Conservation (phyloP, 2,329 filamentous ascomycete genomes). For the Thelonectria blattea region DNA sequence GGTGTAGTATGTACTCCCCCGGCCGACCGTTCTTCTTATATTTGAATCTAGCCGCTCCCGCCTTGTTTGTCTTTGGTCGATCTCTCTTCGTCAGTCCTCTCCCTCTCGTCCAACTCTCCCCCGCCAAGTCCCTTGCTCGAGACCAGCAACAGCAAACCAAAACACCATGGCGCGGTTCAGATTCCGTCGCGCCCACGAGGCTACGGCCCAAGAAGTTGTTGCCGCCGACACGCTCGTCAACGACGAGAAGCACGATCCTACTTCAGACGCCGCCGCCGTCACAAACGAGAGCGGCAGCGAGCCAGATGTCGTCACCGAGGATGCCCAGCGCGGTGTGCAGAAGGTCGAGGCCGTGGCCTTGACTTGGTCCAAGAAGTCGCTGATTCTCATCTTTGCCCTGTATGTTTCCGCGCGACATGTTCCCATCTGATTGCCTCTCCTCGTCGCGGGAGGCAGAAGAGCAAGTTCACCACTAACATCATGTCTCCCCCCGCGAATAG, state of each 20-base stretch:
- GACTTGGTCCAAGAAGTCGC: constrained; percentile 48
- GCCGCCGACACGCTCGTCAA: neutral
- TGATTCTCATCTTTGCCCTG: constrained; percentile 44
- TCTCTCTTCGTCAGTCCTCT: neutral
- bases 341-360: constrained; percentile 49
- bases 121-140: too few species aligned
- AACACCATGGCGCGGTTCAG: neutral
- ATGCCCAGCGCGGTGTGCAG: constrained; percentile 47
- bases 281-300: constrained; percentile 15
- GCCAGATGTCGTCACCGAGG: constrained; percentile 27
- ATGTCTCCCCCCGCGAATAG: constrained; percentile 23
- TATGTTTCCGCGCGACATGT: too few species aligned
- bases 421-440: too few species aligned
- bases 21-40: neutral
- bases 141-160: neutral
- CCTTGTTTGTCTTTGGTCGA: neutral
- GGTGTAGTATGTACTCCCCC: neutral
- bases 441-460: neutral
- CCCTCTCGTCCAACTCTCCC: too few species aligned
- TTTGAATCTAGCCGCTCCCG: neutral
- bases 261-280: constrained; percentile 17
- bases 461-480: neutral
- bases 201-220: neutral
- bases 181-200: neutral
- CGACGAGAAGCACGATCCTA: constrained; percentile 27